phyloP scores from a whole-genome alignment of 345 rosid genomes.

The Corchorus olitorius region DNA sequence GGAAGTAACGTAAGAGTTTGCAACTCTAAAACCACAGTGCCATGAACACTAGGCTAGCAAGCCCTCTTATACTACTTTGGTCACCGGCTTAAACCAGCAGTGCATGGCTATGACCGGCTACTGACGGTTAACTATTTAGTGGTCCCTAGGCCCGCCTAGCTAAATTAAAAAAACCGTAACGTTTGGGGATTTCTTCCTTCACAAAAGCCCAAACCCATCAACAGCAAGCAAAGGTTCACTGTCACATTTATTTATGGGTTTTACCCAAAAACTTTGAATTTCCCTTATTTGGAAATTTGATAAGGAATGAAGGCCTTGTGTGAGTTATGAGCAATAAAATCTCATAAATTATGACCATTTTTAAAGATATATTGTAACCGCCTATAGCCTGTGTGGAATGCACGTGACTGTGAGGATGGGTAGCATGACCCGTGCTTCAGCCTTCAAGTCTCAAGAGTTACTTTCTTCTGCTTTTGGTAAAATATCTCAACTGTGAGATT shows the following conservation, averaged over 20 bases:
- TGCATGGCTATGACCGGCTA: constrained; percentile 16
- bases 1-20: constrained; percentile 5
- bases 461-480: neutral
- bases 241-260: constrained; percentile 13
- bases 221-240: neutral
- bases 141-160: neutral
- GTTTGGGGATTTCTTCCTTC: neutral
- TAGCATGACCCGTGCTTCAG: neutral
- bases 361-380: neutral
- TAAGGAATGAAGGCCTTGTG: neutral
- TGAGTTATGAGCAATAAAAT: neutral
- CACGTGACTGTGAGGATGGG: constrained; percentile 2
- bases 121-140: neutral
- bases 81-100: constrained; percentile 26
- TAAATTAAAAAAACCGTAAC: neutral
- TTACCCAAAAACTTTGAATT: neutral
- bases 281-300: neutral
- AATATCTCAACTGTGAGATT: neutral
- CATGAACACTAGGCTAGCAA: neutral
- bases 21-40: neutral
- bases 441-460: too few relatives aligned
- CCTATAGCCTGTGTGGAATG: constrained; percentile 15
- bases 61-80: constrained; percentile 6
- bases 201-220: neutral
- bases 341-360: neutral